phyloP scores from a whole-genome alignment of 106 monocot genomes.

The Allium fistulosum region DNA sequence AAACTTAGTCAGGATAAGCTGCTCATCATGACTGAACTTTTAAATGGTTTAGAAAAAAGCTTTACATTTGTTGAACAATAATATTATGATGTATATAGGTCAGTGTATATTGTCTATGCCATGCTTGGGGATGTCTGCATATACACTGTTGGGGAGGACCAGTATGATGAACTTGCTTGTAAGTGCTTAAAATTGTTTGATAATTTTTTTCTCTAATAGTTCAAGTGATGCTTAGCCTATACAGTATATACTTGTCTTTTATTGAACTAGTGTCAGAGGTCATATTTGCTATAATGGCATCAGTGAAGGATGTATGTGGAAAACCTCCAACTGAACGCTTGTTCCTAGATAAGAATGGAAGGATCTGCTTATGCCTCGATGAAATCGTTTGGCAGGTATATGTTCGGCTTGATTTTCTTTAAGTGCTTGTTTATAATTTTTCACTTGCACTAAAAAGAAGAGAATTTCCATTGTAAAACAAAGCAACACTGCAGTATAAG shows the following conservation, averaged over 20 bases:
- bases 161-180: slow-evolving; percentile 97
- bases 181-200: slow-evolving; percentile 18
- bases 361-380: slow-evolving; percentile 86
- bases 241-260: neutral
- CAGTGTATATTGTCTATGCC: slow-evolving; percentile 87
- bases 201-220: neutral
- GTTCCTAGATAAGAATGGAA: slow-evolving; percentile 91
- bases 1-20: too few species aligned
- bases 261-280: slow-evolving; percentile 68
- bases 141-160: slow-evolving; percentile 94
- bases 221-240: neutral
- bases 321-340: too few species aligned
- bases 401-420: neutral
- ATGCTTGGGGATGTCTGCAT: slow-evolving; percentile 91
- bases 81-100: slow-evolving; percentile 29
- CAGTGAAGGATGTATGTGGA: slow-evolving; percentile 81
- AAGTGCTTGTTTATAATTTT: too few species aligned
- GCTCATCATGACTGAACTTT: too few species aligned
- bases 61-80: too few species aligned
- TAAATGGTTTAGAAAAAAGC: too few species aligned
- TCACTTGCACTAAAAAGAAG: too few species aligned
- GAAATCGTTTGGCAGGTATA: slow-evolving; percentile 96
- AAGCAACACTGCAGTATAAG: neutral
- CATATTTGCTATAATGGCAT: slow-evolving; percentile 68
- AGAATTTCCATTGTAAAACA: too few species aligned